Evolutionary conservation across 2,329 filamentous ascomycete genomes (phyloP), one percentile per base, ranked within the genome.

Genomic region (Fusarium xylarioides): DNA sequence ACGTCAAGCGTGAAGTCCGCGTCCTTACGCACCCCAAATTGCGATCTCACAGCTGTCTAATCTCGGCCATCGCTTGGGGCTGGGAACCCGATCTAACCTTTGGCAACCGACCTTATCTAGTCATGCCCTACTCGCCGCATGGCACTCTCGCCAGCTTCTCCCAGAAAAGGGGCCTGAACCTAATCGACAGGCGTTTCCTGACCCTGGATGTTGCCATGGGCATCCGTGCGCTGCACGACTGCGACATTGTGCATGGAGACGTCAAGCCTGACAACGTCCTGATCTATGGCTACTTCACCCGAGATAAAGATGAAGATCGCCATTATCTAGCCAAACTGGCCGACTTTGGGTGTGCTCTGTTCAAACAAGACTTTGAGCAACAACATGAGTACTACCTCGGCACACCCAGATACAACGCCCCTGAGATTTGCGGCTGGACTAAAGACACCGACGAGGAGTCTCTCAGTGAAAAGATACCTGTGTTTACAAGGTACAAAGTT

Each of bases 171-270:
- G 38, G 40, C 23, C 47, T 62, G 11, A 55, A 47, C 9, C 34
- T 56, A 7, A 55, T 66, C 7, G 64, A 67, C 14, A 63, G 64
- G 26, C 58, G 64, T 11, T 34, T 52, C 4, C 43, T 67, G 16
- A 34, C 59, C 30, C 46, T 57, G 43, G 64, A 67, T 63, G 59
- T 67, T 16, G 64, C 59, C 19, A 44, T 67, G 32, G 64, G 59
- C 21, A 50, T 67, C n/a, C 64, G 59, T 26, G 52, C 58, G 16
- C 44, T 67, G 11, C 64, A 67, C 52, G 53, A 63, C 26, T 58
- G 64, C 52, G 50, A 63, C 34, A 58, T 67, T 23, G 52, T 67
- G 15, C 64, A 63, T n/a, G 64, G 64, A 46, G 64, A 58, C 11
- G 38, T 67, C 59, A 63, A 67, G 37, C 64, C 43, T 5, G 64